phyloP scores from a whole-genome alignment of 148 eudicot genomes.

The Drosera capensis region DNA sequence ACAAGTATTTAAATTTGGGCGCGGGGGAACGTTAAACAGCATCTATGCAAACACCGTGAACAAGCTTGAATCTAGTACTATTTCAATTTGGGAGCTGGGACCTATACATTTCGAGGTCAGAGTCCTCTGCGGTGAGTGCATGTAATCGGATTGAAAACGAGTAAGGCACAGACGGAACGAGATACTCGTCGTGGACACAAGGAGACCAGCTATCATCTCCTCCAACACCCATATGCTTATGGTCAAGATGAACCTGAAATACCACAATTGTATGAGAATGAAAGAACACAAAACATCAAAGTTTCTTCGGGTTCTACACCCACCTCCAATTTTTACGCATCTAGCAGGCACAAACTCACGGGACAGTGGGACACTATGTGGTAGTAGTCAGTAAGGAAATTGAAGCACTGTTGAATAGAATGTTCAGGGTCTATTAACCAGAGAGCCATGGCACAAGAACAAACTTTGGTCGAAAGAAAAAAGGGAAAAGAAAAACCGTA shows the following conservation, averaged over 20 bases:
- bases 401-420: no score
- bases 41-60: no score
- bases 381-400: no score
- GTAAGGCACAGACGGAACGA: conserved; percentile 57
- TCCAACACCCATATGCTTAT: conserved; percentile 96
- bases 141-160: conserved; percentile 47
- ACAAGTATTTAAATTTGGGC: no score
- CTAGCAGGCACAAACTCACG: no score
- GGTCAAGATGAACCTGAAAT: conserved; percentile 90
- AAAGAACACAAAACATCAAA: background rate
- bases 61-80: no score
- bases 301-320: background rate
- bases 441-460: no score
- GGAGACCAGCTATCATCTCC: conserved; percentile 99
- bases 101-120: conserved; percentile 37
- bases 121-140: conserved; percentile 29
- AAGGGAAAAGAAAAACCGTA: background rate
- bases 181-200: conserved; percentile 61
- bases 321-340: background rate
- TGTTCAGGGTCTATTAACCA: no score
- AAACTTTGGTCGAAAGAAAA: no score
- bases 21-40: no score
- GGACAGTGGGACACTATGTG: no score
- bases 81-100: conserved; percentile 17
- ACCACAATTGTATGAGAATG: background rate